Percentiles rank a stretch among this genome's conserved stretches.
Evolutionary conservation across 2,329 filamentous ascomycete species (phyloP).

Genomic region (Neonectria neomacrospora): DNA sequence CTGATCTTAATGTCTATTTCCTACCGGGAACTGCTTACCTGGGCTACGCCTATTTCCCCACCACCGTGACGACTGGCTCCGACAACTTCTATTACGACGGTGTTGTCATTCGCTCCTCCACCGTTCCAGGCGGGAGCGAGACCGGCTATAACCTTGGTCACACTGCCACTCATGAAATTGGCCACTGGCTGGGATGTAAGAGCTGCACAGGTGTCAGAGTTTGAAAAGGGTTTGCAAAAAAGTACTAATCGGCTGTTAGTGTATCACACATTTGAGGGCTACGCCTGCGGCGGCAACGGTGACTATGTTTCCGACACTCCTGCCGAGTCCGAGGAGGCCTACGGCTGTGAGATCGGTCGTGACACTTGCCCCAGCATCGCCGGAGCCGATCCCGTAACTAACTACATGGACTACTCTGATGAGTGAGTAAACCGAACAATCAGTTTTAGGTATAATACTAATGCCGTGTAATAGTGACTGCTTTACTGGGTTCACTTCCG

Average conservation of each 20-base stretch:
- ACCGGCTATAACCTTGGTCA: constrained; percentile 47
- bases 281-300: constrained; percentile 46
- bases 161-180: constrained; percentile 50
- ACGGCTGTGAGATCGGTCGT: constrained; percentile 50
- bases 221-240: not conserved
- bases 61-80: constrained; percentile 31
- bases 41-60: constrained; percentile 61
- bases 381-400: constrained; percentile 50
- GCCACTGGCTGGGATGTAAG: constrained; percentile 54
- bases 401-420: constrained; percentile 55
- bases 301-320: constrained; percentile 56
- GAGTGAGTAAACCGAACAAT: constrained; percentile 47
- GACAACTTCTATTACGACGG: constrained; percentile 50
- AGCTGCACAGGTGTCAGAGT: not conserved
- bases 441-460: not conserved
- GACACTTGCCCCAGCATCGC: constrained; percentile 49
- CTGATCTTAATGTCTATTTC: constrained; percentile 52
- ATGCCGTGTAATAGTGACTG: constrained; percentile 23
- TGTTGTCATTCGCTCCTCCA: constrained; percentile 53
- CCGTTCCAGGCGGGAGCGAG: constrained; percentile 52
- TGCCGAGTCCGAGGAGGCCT: constrained; percentile 46
- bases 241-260: constrained; percentile 32
- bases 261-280: constrained; percentile 54
- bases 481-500: constrained; percentile 40
- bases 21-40: constrained; percentile 31